phyloP scores from a whole-genome alignment of 176 grass and related monocot species.

The Oryza glaberrima region DNA sequence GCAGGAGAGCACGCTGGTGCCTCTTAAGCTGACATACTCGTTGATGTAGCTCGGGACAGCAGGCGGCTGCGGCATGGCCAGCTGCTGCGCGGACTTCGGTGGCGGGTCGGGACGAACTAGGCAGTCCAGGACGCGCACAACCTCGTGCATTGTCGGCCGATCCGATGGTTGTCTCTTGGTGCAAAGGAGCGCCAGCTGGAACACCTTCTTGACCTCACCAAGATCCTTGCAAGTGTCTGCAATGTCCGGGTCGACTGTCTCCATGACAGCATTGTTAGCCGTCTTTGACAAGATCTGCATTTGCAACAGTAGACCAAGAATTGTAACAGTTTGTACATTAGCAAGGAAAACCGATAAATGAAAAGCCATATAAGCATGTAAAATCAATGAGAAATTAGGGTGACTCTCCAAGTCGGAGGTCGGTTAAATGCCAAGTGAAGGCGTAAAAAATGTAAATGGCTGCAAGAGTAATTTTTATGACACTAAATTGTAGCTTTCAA shows the following conservation, averaged over 20 bases:
- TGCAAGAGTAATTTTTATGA: neutral
- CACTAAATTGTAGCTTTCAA: slow-evolving; percentile 18
- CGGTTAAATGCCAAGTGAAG: neutral
- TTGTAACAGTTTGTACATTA: neutral
- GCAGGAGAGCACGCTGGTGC: slow-evolving; percentile 51
- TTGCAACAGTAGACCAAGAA: neutral
- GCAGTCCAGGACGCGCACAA: slow-evolving; percentile 80
- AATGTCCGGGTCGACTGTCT: slow-evolving; percentile 78
- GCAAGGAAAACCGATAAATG: neutral
- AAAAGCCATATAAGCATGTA: neutral
- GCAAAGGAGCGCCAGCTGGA: slow-evolving; percentile 90
- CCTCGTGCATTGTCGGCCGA: slow-evolving; percentile 96
- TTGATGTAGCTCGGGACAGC: slow-evolving; percentile 64
- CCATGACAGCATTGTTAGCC: slow-evolving; percentile 80
- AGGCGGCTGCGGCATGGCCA: neutral
- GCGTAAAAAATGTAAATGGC: neutral
- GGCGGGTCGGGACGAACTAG: slow-evolving; percentile 55
- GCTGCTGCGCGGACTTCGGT: slow-evolving; percentile 37
- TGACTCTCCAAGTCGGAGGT: neutral
- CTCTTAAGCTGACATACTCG: slow-evolving; percentile 81
- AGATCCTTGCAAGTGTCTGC: slow-evolving; percentile 77
- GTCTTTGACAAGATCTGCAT: slow-evolving; percentile 87
- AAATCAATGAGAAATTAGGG: neutral
- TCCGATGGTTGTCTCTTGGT: slow-evolving; percentile 80
- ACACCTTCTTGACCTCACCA: slow-evolving; percentile 79